These are phyloP conservation scores for Tylopilus felleus DNA, from an alignment of 768 basidiomycete species.

Conservation along the genomic window DNA sequence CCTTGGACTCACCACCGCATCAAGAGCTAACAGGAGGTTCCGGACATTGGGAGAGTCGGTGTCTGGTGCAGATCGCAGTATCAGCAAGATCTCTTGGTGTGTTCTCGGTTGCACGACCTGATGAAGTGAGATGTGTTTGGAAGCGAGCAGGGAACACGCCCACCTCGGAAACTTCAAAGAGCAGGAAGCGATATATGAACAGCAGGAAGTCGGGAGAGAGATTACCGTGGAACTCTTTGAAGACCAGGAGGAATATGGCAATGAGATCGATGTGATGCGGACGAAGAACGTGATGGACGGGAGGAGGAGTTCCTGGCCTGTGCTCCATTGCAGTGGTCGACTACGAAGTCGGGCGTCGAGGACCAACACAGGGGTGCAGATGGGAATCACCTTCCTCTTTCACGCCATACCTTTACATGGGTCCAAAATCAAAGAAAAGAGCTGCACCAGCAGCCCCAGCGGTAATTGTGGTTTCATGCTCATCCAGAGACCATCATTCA, in stretches of 20 bases:
- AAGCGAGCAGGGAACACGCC: not conserved
- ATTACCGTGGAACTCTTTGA: constrained; percentile 54
- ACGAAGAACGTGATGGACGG: constrained; percentile 62
- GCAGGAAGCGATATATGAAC: constrained; percentile 60
- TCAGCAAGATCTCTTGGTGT: constrained; percentile 46
- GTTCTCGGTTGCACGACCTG: constrained; percentile 66
- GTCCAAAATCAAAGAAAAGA: constrained; percentile 32
- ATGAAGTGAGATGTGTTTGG: constrained; percentile 2
- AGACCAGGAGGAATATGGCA: constrained; percentile 57
- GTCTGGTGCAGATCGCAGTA: constrained; percentile 44
- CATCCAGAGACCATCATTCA: not conserved
- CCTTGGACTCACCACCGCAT: constrained; percentile 33
- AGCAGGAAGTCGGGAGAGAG: constrained; percentile 58
- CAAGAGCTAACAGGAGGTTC: constrained; percentile 46
- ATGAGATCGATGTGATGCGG: constrained; percentile 77
- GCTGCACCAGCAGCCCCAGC: constrained; percentile 26
- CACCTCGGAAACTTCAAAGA: constrained; percentile 73
- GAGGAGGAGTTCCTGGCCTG: constrained; percentile 48
- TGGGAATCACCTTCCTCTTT: constrained; percentile 25
- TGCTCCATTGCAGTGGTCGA: constrained; percentile 22
- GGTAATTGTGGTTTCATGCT: constrained; percentile 19
- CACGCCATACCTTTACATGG: constrained; percentile 22
- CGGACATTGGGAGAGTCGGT: constrained; percentile 40
- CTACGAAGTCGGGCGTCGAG: too few relatives aligned
- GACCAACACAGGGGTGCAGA: not conserved